Percentiles rank a stretch among this genome's conserved stretches.
Conservation (phyloP, 305 asterid genomes). For the Fraxinus dipetala region DNA sequence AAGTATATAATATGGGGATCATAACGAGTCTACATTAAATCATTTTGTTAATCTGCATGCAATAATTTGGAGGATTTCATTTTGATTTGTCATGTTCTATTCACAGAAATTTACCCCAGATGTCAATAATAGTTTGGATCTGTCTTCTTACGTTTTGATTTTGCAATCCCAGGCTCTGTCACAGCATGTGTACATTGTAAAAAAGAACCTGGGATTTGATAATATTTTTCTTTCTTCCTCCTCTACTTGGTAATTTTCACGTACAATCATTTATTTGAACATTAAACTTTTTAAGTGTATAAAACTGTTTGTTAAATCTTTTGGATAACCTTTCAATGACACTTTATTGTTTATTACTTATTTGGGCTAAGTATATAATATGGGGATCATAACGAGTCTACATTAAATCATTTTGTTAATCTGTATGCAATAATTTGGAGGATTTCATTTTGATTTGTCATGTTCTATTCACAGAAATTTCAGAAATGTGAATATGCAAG, state of each 20-base stretch:
- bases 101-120: conserved; percentile 52
- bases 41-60: not conserved
- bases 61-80: not conserved
- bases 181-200: not conserved
- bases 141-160: not conserved
- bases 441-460: conserved; percentile 7
- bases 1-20: not conserved
- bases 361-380: not conserved
- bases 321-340: not conserved
- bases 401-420: not conserved
- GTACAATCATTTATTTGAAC: not conserved
- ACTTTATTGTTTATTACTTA: not conserved
- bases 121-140: not conserved
- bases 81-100: conserved; percentile 13
- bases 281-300: not conserved
- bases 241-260: not conserved
- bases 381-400: not conserved
- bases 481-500: conserved; percentile 70
- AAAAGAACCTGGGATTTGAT: not conserved
- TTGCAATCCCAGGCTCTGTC: not conserved
- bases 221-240: not conserved
- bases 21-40: not conserved
- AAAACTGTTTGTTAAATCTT: not conserved
- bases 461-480: conserved; percentile 55
- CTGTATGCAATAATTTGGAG: not conserved